Base-by-base conservation (phyloP, 495 filamentous ascomycete genomes). In the Penicillium odoratum region DNA sequence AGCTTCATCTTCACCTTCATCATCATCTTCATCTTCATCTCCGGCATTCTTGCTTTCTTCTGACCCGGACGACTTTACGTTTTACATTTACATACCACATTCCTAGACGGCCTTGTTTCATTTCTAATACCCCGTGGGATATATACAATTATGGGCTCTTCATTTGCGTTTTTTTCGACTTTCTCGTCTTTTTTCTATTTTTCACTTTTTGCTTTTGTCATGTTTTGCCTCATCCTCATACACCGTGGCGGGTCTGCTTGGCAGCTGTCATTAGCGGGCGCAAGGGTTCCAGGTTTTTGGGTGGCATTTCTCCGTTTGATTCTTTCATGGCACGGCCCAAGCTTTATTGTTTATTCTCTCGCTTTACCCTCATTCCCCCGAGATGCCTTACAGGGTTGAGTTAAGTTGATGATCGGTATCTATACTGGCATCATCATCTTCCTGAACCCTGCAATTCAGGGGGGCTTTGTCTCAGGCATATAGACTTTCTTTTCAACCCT, bases 231-330 rank as follows among this genome's bases (percentile, higher is more conserved):
- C 47, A 64, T 63, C 49, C 62, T 68, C 65, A 70, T 67, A 66
- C 56, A 60, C 60, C 69, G 62, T 68, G 60, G 64, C 64, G 47
- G 58, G 65, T 73, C 65, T 65, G 56, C 69, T 68, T 69, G 61
- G 63, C 69, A 74, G 74, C 72, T 73, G 61, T 72, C 69, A 74
- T 75, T 71, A 76, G 74, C 74, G 72, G 74, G 74, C 72, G 72
- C 69, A 71, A 67, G 66, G 69, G 70, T 58, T 64, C 69, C 70
- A 67, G 69, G 70, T 58, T 64, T 65, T 66, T 57, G 67, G 66
- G 66, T 69, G 70, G 74, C 67, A 70, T 68, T 70, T 73, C 43
- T 56, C 25, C 56, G 51, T 61, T 51, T 47, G 42, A 51, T 62
- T 53, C 43, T 57, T 42, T 63, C 56, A 61, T 63, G 59, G 62